Evolutionary conservation across 306 rosid genomes (phyloP).

Genomic region (Potentilla sterilis): DNA sequence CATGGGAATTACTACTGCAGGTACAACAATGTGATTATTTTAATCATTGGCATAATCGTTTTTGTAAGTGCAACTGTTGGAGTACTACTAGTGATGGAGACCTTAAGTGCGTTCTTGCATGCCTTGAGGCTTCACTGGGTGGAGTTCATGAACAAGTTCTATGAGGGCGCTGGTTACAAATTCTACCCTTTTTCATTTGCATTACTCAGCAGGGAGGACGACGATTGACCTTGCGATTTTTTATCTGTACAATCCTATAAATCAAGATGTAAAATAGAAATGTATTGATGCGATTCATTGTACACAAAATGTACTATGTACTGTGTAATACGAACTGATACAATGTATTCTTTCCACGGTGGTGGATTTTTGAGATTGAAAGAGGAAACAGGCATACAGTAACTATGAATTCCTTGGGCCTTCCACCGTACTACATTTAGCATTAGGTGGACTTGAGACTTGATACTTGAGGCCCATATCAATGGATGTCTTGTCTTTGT

Average conservation of each 20-base stretch:
- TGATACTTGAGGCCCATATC: background rate
- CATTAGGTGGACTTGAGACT: too few species aligned
- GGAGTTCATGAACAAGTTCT: slow-evolving; percentile 78
- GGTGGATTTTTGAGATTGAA: background rate
- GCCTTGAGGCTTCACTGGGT: slow-evolving; percentile 92
- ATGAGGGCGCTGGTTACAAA: slow-evolving; percentile 72
- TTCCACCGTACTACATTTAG: background rate
- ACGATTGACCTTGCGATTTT: slow-evolving; percentile 32
- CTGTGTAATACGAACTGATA: background rate
- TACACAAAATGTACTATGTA: background rate
- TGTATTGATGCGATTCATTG: background rate
- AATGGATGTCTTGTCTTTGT: background rate
- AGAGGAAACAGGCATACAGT: background rate
- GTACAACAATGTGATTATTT: slow-evolving; percentile 55
- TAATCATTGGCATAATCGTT: slow-evolving; percentile 52
- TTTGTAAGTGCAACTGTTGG: slow-evolving; percentile 72
- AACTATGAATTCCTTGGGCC: background rate
- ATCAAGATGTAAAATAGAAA: background rate
- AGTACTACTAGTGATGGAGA: slow-evolving; percentile 75
- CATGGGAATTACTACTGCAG: slow-evolving; percentile 36
- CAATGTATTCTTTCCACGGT: background rate
- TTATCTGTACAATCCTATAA: background rate
- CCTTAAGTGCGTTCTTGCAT: slow-evolving; percentile 81
- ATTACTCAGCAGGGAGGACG: slow-evolving; percentile 49
- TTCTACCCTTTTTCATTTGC: slow-evolving; percentile 70